These are phyloP conservation scores for Pulveroboletus sp. DNA, from an alignment of 1,284 basidiomycete genomes.

Conservation along the genomic window DNA sequence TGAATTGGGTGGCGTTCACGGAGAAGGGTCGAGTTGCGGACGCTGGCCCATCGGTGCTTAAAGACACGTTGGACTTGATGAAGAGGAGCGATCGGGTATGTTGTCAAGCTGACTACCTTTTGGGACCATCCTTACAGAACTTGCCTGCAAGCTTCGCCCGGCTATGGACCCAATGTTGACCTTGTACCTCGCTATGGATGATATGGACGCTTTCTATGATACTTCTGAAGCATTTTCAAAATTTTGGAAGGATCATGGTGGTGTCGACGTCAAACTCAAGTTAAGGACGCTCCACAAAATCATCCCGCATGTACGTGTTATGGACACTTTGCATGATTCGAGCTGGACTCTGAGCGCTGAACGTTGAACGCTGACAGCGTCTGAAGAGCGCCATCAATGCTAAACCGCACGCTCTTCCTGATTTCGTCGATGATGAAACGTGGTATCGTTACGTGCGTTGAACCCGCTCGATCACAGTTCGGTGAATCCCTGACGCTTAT, in stretches of 20 bases:
- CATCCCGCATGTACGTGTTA: conserved; percentile 28
- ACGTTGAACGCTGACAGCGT: conserved; percentile 17
- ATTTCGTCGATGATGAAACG: conserved; percentile 25
- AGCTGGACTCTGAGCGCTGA: background rate
- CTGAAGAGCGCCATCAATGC: conserved; percentile 20
- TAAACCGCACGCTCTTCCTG: conserved; percentile 20
- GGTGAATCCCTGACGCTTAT: background rate
- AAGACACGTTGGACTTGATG: conserved; percentile 13
- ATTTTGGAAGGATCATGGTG: conserved; percentile 27
- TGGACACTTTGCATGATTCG: background rate
- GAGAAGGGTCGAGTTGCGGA: conserved; percentile 14
- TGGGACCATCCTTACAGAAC: background rate
- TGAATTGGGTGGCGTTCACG: conserved; percentile 44
- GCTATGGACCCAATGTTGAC: conserved; percentile 2
- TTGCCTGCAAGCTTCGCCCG: conserved; percentile 14
- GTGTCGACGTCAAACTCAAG: conserved; percentile 20
- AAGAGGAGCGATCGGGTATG: conserved; percentile 18
- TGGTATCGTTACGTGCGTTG: conserved; percentile 33
- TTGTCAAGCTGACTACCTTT: background rate
- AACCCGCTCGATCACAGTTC: background rate
- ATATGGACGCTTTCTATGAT: conserved; percentile 28
- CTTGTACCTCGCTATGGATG: conserved; percentile 10
- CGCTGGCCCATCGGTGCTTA: background rate
- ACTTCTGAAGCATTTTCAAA: conserved; percentile 29
- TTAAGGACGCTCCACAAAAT: conserved; percentile 25